Percentiles rank a stretch among this genome's conserved stretches.
phyloP scores from a whole-genome alignment of 805 yeast genomes.

The Ogataea pini region DNA sequence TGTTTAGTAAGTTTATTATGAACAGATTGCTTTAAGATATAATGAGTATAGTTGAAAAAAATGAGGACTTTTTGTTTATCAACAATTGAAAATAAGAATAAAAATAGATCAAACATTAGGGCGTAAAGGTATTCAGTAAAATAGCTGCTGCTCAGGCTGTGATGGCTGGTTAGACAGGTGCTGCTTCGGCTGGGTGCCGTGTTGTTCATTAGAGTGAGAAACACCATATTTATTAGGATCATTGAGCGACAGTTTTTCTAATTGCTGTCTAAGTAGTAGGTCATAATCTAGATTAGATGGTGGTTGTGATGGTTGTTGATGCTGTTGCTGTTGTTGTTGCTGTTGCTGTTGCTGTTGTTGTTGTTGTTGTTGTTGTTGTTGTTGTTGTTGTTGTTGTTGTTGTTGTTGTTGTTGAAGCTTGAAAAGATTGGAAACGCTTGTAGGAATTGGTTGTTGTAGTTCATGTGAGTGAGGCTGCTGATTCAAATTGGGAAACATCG shows the following conservation, averaged over 20 bases:
- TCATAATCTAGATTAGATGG: conserved; percentile 28
- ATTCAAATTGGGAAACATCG: conserved; percentile 10
- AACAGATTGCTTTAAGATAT: background rate
- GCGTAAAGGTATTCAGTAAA: conserved; percentile 12
- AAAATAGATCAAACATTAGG: conserved; percentile 5
- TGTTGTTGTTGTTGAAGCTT: conserved; percentile 5
- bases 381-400: conserved; percentile 8
- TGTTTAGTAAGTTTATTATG: background rate
- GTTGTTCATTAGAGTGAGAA: conserved; percentile 5
- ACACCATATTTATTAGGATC: conserved; percentile 10
- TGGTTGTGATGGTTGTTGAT: conserved; percentile 2
- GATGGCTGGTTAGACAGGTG: conserved; percentile 4
- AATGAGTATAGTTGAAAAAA: background rate
- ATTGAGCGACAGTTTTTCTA: conserved; percentile 31
- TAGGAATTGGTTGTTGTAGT: background rate
- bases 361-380: conserved; percentile 12
- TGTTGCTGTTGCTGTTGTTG: conserved; percentile 7
- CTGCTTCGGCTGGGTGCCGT: conserved; percentile 10
- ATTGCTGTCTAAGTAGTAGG: conserved; percentile 30
- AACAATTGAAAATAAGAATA: background rate
- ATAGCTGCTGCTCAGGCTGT: conserved; percentile 19
- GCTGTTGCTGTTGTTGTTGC: conserved; percentile 8
- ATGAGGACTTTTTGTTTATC: background rate
- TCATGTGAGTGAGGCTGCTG: background rate
- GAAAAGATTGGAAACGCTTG: background rate